Percentiles rank a stretch among this genome's conserved stretches.
phyloP scores from a whole-genome alignment of 441 rosid genomes.

The Brassica hybrid region DNA sequence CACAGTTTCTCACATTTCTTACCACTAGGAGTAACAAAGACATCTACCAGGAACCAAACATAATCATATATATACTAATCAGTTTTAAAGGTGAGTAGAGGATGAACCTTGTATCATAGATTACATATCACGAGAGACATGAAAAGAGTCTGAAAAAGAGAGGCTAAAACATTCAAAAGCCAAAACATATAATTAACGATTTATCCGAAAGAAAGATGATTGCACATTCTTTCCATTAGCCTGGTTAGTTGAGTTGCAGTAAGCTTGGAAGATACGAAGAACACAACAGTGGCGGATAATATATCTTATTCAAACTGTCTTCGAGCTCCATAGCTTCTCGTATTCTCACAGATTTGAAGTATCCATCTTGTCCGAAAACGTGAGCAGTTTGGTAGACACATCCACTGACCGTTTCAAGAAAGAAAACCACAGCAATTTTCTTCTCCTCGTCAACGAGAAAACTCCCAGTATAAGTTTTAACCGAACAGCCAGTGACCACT shows the following conservation, averaged over 20 bases:
- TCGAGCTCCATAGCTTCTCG: not conserved
- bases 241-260: not conserved
- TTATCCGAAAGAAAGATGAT: not conserved
- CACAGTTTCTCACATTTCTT: slow-evolving; percentile 28
- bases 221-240: not conserved
- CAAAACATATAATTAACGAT: not conserved
- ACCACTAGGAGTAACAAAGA: slow-evolving; percentile 45
- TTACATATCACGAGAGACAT: not conserved
- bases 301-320: not conserved
- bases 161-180: not conserved
- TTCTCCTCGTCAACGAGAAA: not conserved
- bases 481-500: not conserved
- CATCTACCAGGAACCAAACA: not conserved
- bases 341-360: not conserved
- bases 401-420: not conserved
- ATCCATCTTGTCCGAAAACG: not conserved
- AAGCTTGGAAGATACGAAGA: not conserved
- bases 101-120: not conserved
- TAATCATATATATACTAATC: not conserved
- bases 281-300: not conserved
- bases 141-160: not conserved
- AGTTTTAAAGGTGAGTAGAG: not conserved
- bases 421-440: not conserved
- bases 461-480: not conserved
- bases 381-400: not conserved